Conservation (phyloP, 768 basidiomycete species). For the Calocybe cyanea region DNA sequence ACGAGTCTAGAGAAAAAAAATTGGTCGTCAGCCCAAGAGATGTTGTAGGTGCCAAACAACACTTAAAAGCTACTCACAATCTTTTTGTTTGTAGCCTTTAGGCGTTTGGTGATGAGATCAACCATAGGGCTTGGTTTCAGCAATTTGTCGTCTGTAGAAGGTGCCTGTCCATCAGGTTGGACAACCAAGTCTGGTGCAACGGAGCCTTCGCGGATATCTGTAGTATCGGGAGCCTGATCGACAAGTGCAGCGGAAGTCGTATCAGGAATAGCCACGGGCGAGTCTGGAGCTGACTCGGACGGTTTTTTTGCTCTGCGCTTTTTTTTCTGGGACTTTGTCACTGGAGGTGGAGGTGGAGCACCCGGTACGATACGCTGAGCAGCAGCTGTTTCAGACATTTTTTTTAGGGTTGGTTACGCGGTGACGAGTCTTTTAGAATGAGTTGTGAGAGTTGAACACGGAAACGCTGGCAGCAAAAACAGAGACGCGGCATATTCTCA, state of each 20-base stretch:
- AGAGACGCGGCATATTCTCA: constrained; percentile 19
- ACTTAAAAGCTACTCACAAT: constrained; percentile 49
- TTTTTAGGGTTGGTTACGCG: constrained; percentile 23
- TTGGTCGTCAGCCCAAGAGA: constrained; percentile 8
- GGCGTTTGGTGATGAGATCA: constrained; percentile 75
- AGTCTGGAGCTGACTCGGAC: constrained; percentile 40
- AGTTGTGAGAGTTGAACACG: constrained; percentile 7
- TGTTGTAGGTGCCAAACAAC: neutral
- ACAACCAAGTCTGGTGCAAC: constrained; percentile 44
- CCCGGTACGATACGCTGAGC: constrained; percentile 66
- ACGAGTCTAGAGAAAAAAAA: constrained; percentile 48
- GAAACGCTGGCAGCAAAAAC: constrained; percentile 16
- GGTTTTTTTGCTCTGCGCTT: constrained; percentile 55
- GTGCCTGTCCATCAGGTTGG: constrained; percentile 35
- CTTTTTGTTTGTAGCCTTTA: constrained; percentile 79
- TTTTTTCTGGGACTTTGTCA: constrained; percentile 69
- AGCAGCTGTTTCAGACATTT: constrained; percentile 33
- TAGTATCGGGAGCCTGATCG: constrained; percentile 47
- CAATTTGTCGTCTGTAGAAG: constrained; percentile 42
- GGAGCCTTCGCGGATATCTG: constrained; percentile 43
- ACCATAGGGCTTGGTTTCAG: constrained; percentile 65
- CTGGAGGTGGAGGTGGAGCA: constrained; percentile 59
- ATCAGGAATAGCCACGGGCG: constrained; percentile 44
- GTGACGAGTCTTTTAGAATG: constrained; percentile 14
- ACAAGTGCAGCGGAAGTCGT: constrained; percentile 38